Evolutionary conservation across 2,329 filamentous ascomycete genomes (phyloP).

Genomic region (Penicillium griseofulvum): DNA sequence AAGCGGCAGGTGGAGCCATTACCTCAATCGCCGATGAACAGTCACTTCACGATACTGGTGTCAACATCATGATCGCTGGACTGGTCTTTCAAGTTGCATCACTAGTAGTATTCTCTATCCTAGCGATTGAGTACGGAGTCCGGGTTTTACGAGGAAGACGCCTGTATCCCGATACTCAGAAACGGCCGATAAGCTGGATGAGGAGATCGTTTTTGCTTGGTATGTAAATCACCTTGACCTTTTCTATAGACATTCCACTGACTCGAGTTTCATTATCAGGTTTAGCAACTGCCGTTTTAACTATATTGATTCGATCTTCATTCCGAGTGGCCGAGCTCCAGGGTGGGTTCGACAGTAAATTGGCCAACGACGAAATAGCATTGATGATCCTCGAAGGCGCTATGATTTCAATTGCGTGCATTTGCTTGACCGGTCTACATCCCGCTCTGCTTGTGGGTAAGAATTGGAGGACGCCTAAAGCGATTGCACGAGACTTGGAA

Average conservation of each 20-base stretch:
- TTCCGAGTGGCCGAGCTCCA: constrained; percentile 53
- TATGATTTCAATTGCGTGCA: constrained; percentile 51
- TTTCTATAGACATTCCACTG: background rate
- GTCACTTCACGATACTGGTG: background rate
- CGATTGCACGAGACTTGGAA: background rate
- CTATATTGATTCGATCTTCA: constrained; percentile 49
- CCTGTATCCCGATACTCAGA: background rate
- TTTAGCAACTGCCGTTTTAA: constrained; percentile 43
- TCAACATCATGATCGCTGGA: constrained; percentile 22
- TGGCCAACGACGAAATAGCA: constrained; percentile 51
- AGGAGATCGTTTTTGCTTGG: constrained; percentile 1
- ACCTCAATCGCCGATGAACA: constrained; percentile 34
- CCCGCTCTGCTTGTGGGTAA: constrained; percentile 34
- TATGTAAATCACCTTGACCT: background rate
- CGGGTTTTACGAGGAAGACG: constrained; percentile 2
- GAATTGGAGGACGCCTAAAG: background rate
- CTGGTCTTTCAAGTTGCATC: constrained; percentile 11
- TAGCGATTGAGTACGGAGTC: constrained; percentile 4
- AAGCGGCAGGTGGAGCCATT: constrained; percentile 55
- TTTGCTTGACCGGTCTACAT: constrained; percentile 49
- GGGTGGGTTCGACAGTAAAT: constrained; percentile 46
- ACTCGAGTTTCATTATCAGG: constrained; percentile 11
- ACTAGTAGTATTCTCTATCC: constrained; percentile 6
- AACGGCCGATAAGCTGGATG: background rate
- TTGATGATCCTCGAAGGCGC: constrained; percentile 56